These are phyloP conservation scores for Ogataea pilisensis DNA, from an alignment of 805 yeast genomes.

Conservation along the genomic window DNA sequence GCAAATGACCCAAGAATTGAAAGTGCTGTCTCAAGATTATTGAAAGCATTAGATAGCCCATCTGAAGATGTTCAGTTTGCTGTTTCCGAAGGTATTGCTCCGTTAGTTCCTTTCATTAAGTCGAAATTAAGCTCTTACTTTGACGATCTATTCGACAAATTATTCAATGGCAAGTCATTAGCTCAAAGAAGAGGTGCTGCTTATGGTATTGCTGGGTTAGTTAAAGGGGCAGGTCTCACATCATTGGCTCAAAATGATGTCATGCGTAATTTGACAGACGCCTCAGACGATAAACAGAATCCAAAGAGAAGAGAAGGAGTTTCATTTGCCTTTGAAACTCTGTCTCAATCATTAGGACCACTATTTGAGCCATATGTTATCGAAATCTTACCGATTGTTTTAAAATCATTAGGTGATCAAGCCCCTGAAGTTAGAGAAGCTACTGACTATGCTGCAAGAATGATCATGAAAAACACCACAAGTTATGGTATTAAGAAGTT, in stretches of 20 bases:
- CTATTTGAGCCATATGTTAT: conserved; percentile 92
- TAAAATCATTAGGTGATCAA: conserved; percentile 81
- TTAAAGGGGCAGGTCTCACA: conserved; percentile 82
- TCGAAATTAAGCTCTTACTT: conserved; percentile 49
- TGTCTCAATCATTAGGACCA: conserved; percentile 71
- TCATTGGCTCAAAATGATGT: conserved; percentile 74
- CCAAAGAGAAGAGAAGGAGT: conserved; percentile 79
- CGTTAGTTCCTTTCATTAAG: conserved; percentile 61
- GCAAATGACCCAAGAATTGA: conserved; percentile 61
- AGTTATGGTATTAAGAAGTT: conserved; percentile 86
- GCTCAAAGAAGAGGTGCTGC: conserved; percentile 89
- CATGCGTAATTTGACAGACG: conserved; percentile 69
- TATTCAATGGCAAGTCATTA: conserved; percentile 47
- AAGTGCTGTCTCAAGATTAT: conserved; percentile 61
- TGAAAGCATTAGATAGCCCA: conserved; percentile 77
- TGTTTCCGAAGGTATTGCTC: conserved; percentile 79
- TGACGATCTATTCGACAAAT: conserved; percentile 52
- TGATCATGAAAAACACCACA: conserved; percentile 87
- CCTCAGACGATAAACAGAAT: conserved; percentile 82
- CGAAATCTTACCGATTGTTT: conserved; percentile 76
- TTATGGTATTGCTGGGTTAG: conserved; percentile 91
- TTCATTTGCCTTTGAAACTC: conserved; percentile 77
- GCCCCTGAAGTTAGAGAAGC: conserved; percentile 84
- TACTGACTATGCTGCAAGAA: conserved; percentile 79
- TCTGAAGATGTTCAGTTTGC: conserved; percentile 89